Evolutionary conservation across 2,329 filamentous ascomycete genomes (phyloP), one percentile per base, ranked within the genome.

Genomic region (Sarocladium brachiariae): DNA sequence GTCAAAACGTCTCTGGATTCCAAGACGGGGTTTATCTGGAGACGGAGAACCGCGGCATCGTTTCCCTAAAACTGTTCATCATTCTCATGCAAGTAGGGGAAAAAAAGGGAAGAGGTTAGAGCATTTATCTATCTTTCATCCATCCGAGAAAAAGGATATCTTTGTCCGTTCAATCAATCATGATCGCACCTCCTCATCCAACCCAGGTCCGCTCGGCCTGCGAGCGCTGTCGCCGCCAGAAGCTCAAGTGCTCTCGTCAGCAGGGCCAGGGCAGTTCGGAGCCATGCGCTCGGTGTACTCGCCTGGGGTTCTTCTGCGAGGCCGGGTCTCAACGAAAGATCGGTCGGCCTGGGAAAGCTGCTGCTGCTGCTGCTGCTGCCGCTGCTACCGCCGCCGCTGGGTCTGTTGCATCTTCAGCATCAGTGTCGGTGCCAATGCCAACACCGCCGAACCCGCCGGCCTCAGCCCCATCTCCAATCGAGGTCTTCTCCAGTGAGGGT

Each of bases 171-270:
- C 30, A 8, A 14, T 31, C 30, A 8, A 45, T 13, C 11, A 47
- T 47, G 43, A 23, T 47, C 25, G 27, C 43, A 21, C 46, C 46
- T 13, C 58, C 60, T 2, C 63, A 66, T 41, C 63, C 64, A 3
- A 64, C 59, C 23, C 64, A 66, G 45, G 54, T 63, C 30, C 61
- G 64, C 24, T 63, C 61, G 6, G 61, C 63, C 5, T 66, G 63
- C 50, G 62, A 66, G 54, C 56, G 62, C 37, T 66, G 63, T 16
- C 63, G 63, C 7, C 55, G 58, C 10, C 63, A 65, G 38, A 66
- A 66, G 49, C 57, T 66, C 5, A 60, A 61, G 25, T 67, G 63
- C 53, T 56, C 56, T 7, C 63, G 62, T 16, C 57, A 58, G 21
- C 23, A 50, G 18, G 49, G 27, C 16, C 4, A 8, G 2, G 25